Conservation (phyloP, 768 basidiomycete genomes). For the Russula sp. region DNA sequence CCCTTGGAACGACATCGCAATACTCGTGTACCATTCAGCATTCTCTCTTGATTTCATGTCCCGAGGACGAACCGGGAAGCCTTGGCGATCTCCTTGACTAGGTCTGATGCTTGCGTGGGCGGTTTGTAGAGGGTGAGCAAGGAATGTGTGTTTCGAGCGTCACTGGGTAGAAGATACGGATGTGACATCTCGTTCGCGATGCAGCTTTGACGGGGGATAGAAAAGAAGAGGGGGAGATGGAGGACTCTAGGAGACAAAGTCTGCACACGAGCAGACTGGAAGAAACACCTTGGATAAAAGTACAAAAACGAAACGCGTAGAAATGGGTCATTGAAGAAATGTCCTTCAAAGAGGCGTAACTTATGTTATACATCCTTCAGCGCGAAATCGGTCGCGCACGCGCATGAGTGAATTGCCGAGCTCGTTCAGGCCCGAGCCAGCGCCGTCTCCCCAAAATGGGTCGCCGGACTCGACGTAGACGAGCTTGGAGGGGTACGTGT, state of each 20-base stretch:
- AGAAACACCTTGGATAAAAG: background rate
- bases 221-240: too few species aligned
- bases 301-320: background rate
- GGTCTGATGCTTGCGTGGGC: too few species aligned
- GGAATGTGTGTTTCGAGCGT: too few species aligned
- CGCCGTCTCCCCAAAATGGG: conserved; percentile 59
- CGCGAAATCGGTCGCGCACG: conserved; percentile 43
- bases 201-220: too few species aligned
- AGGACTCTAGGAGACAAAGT: too few species aligned
- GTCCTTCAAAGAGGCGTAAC: background rate
- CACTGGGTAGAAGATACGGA: background rate
- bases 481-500: conserved; percentile 39
- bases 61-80: too few species aligned
- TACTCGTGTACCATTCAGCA: too few species aligned
- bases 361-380: conserved; percentile 22
- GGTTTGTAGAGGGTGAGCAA: too few species aligned
- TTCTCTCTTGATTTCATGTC: too few species aligned
- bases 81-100: too few species aligned
- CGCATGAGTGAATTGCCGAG: conserved; percentile 53
- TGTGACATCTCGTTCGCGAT: background rate
- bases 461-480: conserved; percentile 50
- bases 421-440: conserved; percentile 49
- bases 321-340: background rate
- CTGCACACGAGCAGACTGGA: background rate
- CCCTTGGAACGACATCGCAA: too few species aligned